Base-by-base conservation (phyloP, 805 yeast species). In the Myxozyma neotropica region DNA sequence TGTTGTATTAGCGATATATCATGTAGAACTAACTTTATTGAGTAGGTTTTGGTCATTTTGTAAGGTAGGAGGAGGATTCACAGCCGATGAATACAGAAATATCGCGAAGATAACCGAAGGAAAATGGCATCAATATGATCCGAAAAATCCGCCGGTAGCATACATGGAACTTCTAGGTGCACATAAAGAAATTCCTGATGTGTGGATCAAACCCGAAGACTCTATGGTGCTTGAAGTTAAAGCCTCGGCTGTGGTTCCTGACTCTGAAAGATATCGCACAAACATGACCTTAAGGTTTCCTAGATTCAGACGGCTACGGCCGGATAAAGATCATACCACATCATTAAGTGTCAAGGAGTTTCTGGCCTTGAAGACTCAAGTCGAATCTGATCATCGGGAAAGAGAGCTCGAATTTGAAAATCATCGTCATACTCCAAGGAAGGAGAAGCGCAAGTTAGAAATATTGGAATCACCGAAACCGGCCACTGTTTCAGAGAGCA, bases 41-140 rank as follows among this genome's bases (percentile, higher is more conserved):
- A 36, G 36, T 5, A 72, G 75, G 36, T 89, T 83, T 69, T 74
- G 81, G 55, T 82, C 93, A 17, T 86, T 93, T 59, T 86, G 96
- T 67, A 79, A 81, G 21, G 87, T 92, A 46, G 93, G 96, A 1
- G 90, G 92, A 69, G 98, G 98, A 0, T 83, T 93, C 59, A 81
- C 89, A 8, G 72, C 75, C 0, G 81, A 79, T 1, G 92, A 87
- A 57, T 86, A 80, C 60, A 80, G 80, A 33, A 77, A 76, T 47
- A 84, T 94, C 39, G 82, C 81, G 40, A 75, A 82, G 21, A 58
- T 75, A 7, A 83, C 94, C 0, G 72, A 77, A 42, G 85, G 83
- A 0, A 80, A 83, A 61, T 88, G 96, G 96, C 75, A 74, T 1
- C 71, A 74, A 21, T 77, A 72, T 57, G 74, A 77, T 6, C 68